These are phyloP conservation scores for Eimeria praecox DNA, from an alignment of 169 alveolate genomes.

Conservation along the genomic window DNA sequence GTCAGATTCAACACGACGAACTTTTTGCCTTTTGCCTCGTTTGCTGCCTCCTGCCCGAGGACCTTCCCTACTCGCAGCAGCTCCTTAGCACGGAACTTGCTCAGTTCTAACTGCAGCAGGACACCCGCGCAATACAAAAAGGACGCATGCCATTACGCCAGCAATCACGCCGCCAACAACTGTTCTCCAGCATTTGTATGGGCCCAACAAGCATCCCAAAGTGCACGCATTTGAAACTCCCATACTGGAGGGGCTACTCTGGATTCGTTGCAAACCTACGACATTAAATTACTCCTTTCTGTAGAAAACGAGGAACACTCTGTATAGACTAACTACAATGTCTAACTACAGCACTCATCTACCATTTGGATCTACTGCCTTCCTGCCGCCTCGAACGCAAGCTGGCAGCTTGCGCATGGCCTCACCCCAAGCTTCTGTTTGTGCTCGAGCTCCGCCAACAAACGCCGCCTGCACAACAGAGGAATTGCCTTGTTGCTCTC, in stretches of 20 bases:
- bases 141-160: neutral
- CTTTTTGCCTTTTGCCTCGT: constrained; percentile 55
- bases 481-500: constrained; percentile 68
- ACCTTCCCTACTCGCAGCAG: constrained; percentile 73
- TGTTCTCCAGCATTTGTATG: neutral
- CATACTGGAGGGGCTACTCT: neutral
- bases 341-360: neutral
- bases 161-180: neutral
- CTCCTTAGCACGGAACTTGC: constrained; percentile 80
- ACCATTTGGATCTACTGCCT: neutral
- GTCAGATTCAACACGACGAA: constrained; percentile 38
- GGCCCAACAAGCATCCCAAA: neutral
- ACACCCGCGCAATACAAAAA: neutral
- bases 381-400: neutral
- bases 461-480: constrained; percentile 66
- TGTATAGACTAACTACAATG: neutral
- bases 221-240: neutral
- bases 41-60: constrained; percentile 74
- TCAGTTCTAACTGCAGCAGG: constrained; percentile 72
- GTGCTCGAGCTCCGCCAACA: constrained; percentile 74
- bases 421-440: constrained; percentile 70
- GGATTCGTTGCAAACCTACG: neutral
- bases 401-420: neutral
- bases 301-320: neutral
- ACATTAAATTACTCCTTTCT: neutral